phyloP scores from a whole-genome alignment of 768 basidiomycete genomes.

The Collybiopsis luxurians region DNA sequence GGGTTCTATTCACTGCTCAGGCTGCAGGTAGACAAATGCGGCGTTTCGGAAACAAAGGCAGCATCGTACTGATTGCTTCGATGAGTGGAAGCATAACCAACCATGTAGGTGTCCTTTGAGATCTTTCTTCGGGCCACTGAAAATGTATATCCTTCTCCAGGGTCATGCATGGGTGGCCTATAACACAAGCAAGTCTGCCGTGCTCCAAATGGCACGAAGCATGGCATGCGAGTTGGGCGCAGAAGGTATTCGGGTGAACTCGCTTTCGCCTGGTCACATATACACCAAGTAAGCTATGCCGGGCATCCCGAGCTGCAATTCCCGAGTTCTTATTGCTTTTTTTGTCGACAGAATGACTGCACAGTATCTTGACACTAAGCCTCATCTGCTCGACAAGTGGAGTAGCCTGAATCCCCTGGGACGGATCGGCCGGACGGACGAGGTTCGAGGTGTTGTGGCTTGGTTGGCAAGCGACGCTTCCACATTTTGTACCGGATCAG shows the following conservation, averaged over 20 bases:
- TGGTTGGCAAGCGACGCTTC: conserved; percentile 79
- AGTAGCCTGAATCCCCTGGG: conserved; percentile 67
- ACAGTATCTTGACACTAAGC: conserved; percentile 63
- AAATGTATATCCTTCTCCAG: conserved; percentile 28
- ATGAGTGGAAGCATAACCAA: conserved; percentile 61
- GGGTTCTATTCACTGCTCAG: conserved; percentile 62
- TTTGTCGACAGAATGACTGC: conserved; percentile 63
- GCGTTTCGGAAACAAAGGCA: conserved; percentile 50
- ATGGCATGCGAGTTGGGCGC: conserved; percentile 79
- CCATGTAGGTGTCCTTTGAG: conserved; percentile 37
- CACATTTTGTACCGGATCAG: conserved; percentile 79
- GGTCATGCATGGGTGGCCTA: conserved; percentile 77
- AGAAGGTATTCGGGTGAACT: conserved; percentile 68
- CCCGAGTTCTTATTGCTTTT: neutral
- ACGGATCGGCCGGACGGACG: conserved; percentile 68
- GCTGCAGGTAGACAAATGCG: conserved; percentile 64
- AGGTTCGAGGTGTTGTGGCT: conserved; percentile 65
- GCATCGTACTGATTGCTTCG: conserved; percentile 64
- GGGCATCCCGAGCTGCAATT: neutral
- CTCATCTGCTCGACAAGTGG: conserved; percentile 65
- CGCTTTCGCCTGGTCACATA: conserved; percentile 74
- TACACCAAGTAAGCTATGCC: conserved; percentile 52
- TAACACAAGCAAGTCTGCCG: conserved; percentile 75
- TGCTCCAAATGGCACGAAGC: conserved; percentile 77
- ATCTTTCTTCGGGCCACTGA: neutral